Evolutionary conservation across 2,329 filamentous ascomycete genomes (phyloP).

Genomic region (Acrocalymma vagum): DNA sequence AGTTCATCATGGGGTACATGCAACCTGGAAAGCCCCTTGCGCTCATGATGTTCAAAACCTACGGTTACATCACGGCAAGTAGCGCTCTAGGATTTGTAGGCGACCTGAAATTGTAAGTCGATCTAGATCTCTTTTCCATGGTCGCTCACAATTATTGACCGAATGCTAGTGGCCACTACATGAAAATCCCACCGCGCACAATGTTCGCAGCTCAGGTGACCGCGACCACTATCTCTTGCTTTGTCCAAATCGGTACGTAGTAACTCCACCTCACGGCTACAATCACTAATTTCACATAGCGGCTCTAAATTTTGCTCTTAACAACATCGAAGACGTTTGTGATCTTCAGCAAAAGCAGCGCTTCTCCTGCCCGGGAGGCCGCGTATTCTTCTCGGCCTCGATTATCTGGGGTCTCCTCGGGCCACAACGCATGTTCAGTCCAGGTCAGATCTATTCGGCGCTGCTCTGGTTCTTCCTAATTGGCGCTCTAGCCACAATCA

Average conservation of each 20-base stretch:
- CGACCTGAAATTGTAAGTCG: slow-evolving; percentile 26
- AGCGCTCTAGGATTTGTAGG: slow-evolving; percentile 23
- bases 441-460: slow-evolving; percentile 67
- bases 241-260: slow-evolving; percentile 49
- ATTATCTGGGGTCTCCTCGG: slow-evolving; percentile 75
- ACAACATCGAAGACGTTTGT: slow-evolving; percentile 56
- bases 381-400: slow-evolving; percentile 71
- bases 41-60: slow-evolving; percentile 63
- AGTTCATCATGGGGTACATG: slow-evolving; percentile 73
- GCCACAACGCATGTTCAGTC: slow-evolving; percentile 70
- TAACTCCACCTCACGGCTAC: background rate
- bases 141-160: slow-evolving; percentile 11
- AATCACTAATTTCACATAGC: slow-evolving; percentile 39
- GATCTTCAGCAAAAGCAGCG: slow-evolving; percentile 44
- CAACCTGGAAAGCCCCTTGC: slow-evolving; percentile 74
- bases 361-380: slow-evolving; percentile 71
- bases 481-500: slow-evolving; percentile 62
- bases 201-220: slow-evolving; percentile 61
- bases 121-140: background rate
- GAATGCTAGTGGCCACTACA: slow-evolving; percentile 55
- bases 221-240: slow-evolving; percentile 50
- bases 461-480: slow-evolving; percentile 68
- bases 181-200: slow-evolving; percentile 58
- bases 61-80: slow-evolving; percentile 31
- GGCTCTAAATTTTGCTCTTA: slow-evolving; percentile 59